phyloP scores from a whole-genome alignment of 352 stramenopile species.

The Phytophthora syringae region DNA sequence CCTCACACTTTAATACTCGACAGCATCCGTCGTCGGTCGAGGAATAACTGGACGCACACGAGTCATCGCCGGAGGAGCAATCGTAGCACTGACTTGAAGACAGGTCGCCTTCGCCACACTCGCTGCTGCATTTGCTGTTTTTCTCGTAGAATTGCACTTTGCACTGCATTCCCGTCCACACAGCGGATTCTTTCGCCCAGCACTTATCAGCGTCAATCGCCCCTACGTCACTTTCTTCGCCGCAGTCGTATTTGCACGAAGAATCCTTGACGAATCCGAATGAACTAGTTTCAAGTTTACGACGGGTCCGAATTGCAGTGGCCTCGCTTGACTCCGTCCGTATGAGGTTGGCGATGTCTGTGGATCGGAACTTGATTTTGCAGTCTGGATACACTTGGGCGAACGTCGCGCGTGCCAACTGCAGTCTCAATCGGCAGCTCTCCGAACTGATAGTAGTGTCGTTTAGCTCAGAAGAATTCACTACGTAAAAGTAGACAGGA shows the following conservation, averaged over 20 bases:
- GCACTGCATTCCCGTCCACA: slow-evolving; percentile 23
- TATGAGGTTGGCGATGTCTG: slow-evolving; percentile 26
- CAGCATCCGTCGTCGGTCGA: slow-evolving; percentile 30
- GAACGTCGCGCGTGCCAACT: slow-evolving; percentile 23
- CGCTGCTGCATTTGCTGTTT: slow-evolving; percentile 22
- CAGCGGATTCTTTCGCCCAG: slow-evolving; percentile 17
- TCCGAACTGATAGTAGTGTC: not conserved
- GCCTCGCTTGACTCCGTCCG: slow-evolving; percentile 10
- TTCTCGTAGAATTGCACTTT: slow-evolving; percentile 31
- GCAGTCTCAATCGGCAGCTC: slow-evolving; percentile 14
- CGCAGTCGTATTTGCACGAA: slow-evolving; percentile 25
- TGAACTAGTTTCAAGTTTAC: slow-evolving; percentile 16
- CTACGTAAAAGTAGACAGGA: slow-evolving; percentile 19
- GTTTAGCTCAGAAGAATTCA: slow-evolving; percentile 1
- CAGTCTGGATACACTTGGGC: slow-evolving; percentile 30
- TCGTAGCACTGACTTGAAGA: slow-evolving; percentile 29
- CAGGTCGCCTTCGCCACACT: slow-evolving; percentile 24
- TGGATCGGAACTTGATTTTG: slow-evolving; percentile 29
- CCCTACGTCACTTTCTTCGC: slow-evolving; percentile 3
- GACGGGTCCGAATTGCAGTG: not conserved
- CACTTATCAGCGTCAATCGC: slow-evolving; percentile 34
- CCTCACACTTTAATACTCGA: slow-evolving; percentile 18
- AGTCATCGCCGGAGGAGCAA: slow-evolving; percentile 16
- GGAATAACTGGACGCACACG: slow-evolving; percentile 19
- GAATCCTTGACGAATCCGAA: slow-evolving; percentile 31